phyloP scores from a whole-genome alignment of 2,329 filamentous ascomycete genomes.

The Chaetomiaceae sp. region DNA sequence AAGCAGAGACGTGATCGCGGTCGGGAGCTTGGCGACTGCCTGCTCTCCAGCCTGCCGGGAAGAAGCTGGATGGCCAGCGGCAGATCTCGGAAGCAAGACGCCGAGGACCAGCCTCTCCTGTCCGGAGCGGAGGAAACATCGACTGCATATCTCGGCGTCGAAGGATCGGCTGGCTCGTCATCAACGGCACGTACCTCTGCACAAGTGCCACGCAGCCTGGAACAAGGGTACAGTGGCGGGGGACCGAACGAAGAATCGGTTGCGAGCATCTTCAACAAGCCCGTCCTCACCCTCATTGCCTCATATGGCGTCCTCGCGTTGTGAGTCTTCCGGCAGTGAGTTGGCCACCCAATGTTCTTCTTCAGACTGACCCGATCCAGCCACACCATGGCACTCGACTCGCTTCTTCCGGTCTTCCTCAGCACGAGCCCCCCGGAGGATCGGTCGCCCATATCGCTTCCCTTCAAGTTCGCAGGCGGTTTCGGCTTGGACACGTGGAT shows the following conservation, averaged over 20 bases:
- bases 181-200: slow-evolving; percentile 31
- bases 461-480: slow-evolving; percentile 88
- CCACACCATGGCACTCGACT: slow-evolving; percentile 95
- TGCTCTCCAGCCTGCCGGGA: slow-evolving; percentile 47
- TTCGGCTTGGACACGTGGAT: slow-evolving; percentile 78
- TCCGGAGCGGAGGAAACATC: slow-evolving; percentile 57
- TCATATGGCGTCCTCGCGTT: slow-evolving; percentile 92
- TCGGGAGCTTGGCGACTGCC: slow-evolving; percentile 68
- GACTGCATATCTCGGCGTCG: slow-evolving; percentile 64
- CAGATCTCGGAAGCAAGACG: slow-evolving; percentile 32
- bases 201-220: slow-evolving; percentile 35
- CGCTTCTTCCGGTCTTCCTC: slow-evolving; percentile 87
- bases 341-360: no score
- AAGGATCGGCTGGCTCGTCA: slow-evolving; percentile 49
- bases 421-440: slow-evolving; percentile 56
- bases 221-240: slow-evolving; percentile 21
- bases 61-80: slow-evolving; percentile 35
- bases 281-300: slow-evolving; percentile 81
- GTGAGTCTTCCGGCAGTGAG: slow-evolving; percentile 56
- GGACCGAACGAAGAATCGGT: slow-evolving; percentile 16
- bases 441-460: slow-evolving; percentile 55
- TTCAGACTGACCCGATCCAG: slow-evolving; percentile 45
- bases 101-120: slow-evolving; percentile 31
- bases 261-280: slow-evolving; percentile 68
- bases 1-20: slow-evolving; percentile 73